A percentile compares a stretch with the other conserved stretches of the same genome.
Evolutionary conservation across 768 basidiomycete species (phyloP).

Genomic region (Pisolithus albus): DNA sequence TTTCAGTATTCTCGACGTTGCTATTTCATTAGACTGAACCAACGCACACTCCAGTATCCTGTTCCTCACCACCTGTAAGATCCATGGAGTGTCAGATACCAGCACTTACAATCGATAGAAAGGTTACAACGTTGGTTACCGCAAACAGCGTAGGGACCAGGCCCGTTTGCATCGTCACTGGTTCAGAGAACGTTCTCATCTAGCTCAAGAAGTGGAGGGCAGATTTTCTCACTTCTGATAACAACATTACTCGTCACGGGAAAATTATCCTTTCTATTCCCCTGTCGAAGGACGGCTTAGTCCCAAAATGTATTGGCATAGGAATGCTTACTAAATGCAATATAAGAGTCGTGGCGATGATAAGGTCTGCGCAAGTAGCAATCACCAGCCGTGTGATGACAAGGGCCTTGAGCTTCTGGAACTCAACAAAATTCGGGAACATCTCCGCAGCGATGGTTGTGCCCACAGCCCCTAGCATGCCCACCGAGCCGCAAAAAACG

Average conservation of each 20-base stretch:
- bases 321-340: conserved; percentile 32
- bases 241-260: conserved; percentile 32
- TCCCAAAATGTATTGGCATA: neutral
- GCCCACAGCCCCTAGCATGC: conserved; percentile 14
- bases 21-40: neutral
- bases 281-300: conserved; percentile 15
- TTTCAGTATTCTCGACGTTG: neutral
- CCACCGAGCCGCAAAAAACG: conserved; percentile 19
- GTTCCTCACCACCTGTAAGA: neutral
- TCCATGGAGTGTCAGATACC: neutral
- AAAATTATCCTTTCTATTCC: conserved; percentile 35
- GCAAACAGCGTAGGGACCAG: conserved; percentile 28
- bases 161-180: conserved; percentile 31
- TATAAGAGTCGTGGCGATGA: conserved; percentile 35
- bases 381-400: conserved; percentile 36
- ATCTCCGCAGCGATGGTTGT: conserved; percentile 30
- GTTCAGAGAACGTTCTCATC: neutral
- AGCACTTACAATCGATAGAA: conserved; percentile 7
- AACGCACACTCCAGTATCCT: conserved; percentile 6
- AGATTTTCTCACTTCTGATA: conserved; percentile 25
- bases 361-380: conserved; percentile 32
- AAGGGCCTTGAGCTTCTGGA: conserved; percentile 30
- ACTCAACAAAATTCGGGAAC: conserved; percentile 26
- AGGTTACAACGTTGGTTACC: conserved; percentile 19
- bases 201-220: neutral